Evolutionary conservation across 768 basidiomycete genomes (phyloP).

Genomic region (Naganishia vishniacii): DNA sequence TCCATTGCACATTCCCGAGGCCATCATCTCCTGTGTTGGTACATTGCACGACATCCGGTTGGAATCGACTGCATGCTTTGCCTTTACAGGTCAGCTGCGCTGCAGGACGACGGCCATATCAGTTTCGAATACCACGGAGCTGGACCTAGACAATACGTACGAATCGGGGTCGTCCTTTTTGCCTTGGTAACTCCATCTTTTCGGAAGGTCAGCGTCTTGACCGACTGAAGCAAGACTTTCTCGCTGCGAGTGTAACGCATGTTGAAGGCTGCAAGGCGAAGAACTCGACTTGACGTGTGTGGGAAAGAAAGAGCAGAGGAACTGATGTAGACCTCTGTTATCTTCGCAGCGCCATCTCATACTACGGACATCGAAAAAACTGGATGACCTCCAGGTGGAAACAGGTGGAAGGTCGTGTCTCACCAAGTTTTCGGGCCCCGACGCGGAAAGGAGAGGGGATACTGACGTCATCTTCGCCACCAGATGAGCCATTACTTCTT

Average conservation of each 20-base stretch:
- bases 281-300: no score
- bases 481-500: no score
- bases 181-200: conserved; percentile 61
- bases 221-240: conserved; percentile 64
- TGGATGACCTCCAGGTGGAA: conserved; percentile 11
- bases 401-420: conserved; percentile 20
- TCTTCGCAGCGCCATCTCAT: no score
- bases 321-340: no score
- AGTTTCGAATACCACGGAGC: neutral
- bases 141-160: conserved; percentile 31
- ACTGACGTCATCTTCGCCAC: neutral
- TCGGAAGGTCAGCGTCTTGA: conserved; percentile 74
- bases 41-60: conserved; percentile 82
- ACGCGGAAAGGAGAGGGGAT: neutral
- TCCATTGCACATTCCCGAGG: conserved; percentile 76
- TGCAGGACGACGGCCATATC: conserved; percentile 4
- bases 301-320: no score
- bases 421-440: neutral
- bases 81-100: conserved; percentile 76
- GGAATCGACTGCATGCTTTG: conserved; percentile 66
- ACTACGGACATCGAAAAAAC: neutral
- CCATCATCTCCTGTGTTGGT: conserved; percentile 70
- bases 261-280: neutral
- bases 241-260: conserved; percentile 48
- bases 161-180: conserved; percentile 63